A percentile compares a stretch with the other conserved stretches of the same genome.
Conservation (phyloP, 1,139 yeast species). For the Hemisphaericaspora xylofermentans region DNA sequence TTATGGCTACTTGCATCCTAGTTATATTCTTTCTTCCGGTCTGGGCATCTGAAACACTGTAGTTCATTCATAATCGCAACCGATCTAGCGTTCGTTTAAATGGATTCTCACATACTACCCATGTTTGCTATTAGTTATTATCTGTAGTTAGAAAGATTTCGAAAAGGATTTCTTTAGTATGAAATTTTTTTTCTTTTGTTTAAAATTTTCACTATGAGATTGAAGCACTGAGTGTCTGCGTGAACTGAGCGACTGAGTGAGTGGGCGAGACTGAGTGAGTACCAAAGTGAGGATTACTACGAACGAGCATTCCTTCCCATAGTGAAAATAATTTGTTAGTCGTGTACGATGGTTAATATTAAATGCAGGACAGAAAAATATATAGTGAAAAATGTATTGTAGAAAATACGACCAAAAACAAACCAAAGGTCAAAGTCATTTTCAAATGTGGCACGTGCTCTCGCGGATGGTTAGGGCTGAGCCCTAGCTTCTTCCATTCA, state of each 20-base stretch:
- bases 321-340: conserved; percentile 2
- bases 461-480: too few relatives aligned
- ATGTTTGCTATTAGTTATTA: conserved; percentile 45
- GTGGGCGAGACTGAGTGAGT: background rate
- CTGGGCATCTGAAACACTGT: background rate
- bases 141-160: conserved; percentile 2
- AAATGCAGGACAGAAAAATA: background rate
- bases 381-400: too few relatives aligned
- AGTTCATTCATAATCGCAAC: background rate
- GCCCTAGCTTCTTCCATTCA: too few relatives aligned
- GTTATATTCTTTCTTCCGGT: background rate
- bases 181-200: conserved; percentile 14
- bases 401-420: too few relatives aligned
- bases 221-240: background rate
- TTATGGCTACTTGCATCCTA: background rate
- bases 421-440: too few relatives aligned
- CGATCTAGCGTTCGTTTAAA: background rate
- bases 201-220: conserved; percentile 12
- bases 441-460: too few relatives aligned
- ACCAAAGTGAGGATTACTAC: background rate
- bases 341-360: background rate
- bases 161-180: conserved; percentile 8
- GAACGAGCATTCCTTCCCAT: background rate
- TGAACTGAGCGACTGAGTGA: background rate
- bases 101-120: conserved; percentile 58